A percentile compares a stretch with the other conserved stretches of the same genome.
Evolutionary conservation across 768 basidiomycete genomes (phyloP).

Genomic region (Lentinula sp.): DNA sequence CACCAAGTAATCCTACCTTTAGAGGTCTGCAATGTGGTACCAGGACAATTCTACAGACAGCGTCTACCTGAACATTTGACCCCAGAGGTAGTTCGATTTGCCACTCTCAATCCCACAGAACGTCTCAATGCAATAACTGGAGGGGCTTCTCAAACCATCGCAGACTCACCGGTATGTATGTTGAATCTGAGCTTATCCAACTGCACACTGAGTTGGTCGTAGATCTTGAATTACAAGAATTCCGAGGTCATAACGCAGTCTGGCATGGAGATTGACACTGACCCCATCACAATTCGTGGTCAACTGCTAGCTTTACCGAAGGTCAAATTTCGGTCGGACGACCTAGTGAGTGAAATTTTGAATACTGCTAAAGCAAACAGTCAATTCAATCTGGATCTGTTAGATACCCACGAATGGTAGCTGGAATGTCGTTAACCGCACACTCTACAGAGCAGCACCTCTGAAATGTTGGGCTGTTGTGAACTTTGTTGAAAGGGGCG

Average conservation of each 20-base stretch:
- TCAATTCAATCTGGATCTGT: constrained; percentile 7
- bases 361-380: not conserved
- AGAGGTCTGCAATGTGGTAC: constrained; percentile 38
- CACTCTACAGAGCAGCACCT: constrained; percentile 10
- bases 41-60: constrained; percentile 43
- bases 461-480: constrained; percentile 17
- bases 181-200: not conserved
- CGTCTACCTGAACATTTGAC: constrained; percentile 30
- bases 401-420: constrained; percentile 19
- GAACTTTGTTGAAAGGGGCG: constrained; percentile 5
- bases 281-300: constrained; percentile 18
- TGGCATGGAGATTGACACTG: constrained; percentile 25
- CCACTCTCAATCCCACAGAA: constrained; percentile 37
- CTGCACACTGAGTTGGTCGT: not conserved
- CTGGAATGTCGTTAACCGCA: constrained; percentile 21
- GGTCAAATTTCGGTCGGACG: not conserved
- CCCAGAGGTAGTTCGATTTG: constrained; percentile 38
- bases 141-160: constrained; percentile 27
- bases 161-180: constrained; percentile 5
- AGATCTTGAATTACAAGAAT: constrained; percentile 10
- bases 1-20: constrained; percentile 37
- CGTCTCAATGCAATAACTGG: constrained; percentile 20
- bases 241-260: constrained; percentile 33
- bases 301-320: constrained; percentile 12
- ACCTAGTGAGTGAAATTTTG: not conserved